Base-by-base conservation (phyloP, 2,329 filamentous ascomycete genomes). In the Xylogone sp. region DNA sequence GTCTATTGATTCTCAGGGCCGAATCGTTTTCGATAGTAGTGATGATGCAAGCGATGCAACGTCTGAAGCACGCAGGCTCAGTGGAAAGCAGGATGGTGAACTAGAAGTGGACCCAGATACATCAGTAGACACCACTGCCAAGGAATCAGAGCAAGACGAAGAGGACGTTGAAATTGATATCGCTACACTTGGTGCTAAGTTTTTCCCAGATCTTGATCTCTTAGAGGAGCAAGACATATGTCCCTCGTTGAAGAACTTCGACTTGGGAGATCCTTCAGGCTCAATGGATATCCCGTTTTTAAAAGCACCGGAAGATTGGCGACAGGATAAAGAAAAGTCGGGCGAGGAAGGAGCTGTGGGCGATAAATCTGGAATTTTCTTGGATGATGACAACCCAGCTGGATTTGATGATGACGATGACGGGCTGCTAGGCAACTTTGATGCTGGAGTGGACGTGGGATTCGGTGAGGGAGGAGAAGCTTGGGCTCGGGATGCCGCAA, bases 21-120 rank as follows among this genome's bases (percentile, higher is more conserved):
- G 93, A 31, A 99, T 99, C 56, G 92, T 99, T 4, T 99, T 99
- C 65, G 94, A 99, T 71, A 97, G 93, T 73, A 97, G 92, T 65
- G 93, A 99, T 67, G 94, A 97, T 67, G 71, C 80, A 19, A 80
- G 75, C 16, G 82, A 85, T 56, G 73, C 73, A 18, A 71, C 74
- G 68, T 64, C 65, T 64, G 54, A 66, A 52, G 62, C 60, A 12
- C 52, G 59, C 49, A 59, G 53, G 8, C 61, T 56, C 29, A 56
- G 58, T 54, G 46, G 62, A 39, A 68, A 66, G 49, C 91, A 96
- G 8, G 75, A 74, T 56, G 73, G 73, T 19, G 64, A 64, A 21
- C 72, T 72, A 43, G 69, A 69, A 29, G 66, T 66, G 6, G 68
- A 70, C 29, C 72, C 68, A 52, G 73, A 67, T 16, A 62, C 60